Base-by-base conservation (phyloP, 495 filamentous ascomycete species). In the Xylaria grammica region DNA sequence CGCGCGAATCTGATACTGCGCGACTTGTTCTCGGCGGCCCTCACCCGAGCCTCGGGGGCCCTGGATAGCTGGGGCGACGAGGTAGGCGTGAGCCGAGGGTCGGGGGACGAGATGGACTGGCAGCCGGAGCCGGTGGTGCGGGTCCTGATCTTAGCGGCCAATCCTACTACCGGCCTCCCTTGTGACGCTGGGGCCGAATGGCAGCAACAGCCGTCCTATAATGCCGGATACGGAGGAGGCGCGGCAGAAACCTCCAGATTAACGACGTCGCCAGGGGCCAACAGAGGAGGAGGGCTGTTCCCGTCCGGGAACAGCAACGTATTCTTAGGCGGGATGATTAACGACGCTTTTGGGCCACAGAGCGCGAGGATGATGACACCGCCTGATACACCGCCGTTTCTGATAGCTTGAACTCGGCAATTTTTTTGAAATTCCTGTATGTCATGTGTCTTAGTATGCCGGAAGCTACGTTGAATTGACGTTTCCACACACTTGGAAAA, bases 71-170 rank as follows among this genome's bases (percentile, higher is more conserved):
- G 75, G 75, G 68, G 72, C 40, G 69, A 73, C 38, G 75, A 76
- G 15, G 70, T 71, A 9, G 73, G 73, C 26, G 67, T 77, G 8
- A 70, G 65, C 40, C 61, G 62, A 54, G 67, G 49, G 1, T 49
- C 66, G 15, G 63, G 30, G 8, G 75, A 78, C 38, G 68, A 70
- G 67, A 78, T 78, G 75, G 75, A 78, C 66, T 78, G 75, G 75
- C 75, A 78, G 69, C 70, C 68, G 2, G 75, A 78, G 66, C 62
- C 66, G 24, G 70, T 72, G 4, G 60, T 63, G 7, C 67, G 59
- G 17, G 71, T 73, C 1, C 27, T 73, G 45, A 46, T 71, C 7
- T 30, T 73, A 0, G n/a, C 48, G 3, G 10, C 42, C 2, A 44
- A 17, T 10, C 2, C 57, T 15, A 2, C 29, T 15, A 15, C 54